Conservation (phyloP, 2,329 filamentous ascomycete genomes). For the Colletotrichum zoysiae region DNA sequence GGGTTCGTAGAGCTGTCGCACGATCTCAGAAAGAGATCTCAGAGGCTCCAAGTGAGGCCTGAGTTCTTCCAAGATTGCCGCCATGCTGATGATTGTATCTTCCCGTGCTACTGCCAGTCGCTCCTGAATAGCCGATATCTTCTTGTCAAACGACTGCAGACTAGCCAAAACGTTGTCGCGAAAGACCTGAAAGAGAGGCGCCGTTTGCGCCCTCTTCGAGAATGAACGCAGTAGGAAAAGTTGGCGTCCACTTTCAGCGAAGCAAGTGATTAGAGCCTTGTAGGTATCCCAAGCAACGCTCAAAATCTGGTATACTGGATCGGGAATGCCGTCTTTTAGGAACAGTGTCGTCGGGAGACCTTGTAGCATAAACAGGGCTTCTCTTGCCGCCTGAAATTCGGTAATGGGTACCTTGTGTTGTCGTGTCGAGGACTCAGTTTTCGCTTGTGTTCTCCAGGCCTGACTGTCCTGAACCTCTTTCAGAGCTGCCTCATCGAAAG, state of each 20-base stretch:
- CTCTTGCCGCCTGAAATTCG: slow-evolving; percentile 46
- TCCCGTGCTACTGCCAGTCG: slow-evolving; percentile 66
- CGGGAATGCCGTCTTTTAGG: slow-evolving; percentile 54
- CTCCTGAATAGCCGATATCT: slow-evolving; percentile 71
- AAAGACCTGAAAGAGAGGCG: slow-evolving; percentile 78
- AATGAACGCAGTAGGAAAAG: slow-evolving; percentile 62
- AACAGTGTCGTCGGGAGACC: slow-evolving; percentile 84
- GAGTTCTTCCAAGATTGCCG: slow-evolving; percentile 71
- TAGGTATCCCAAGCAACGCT: slow-evolving; percentile 65
- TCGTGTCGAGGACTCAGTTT: slow-evolving; percentile 13
- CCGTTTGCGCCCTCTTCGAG: slow-evolving; percentile 56
- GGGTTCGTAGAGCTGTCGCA: slow-evolving; percentile 67
- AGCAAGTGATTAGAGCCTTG: slow-evolving; percentile 60
- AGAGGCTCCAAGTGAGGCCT: slow-evolving; percentile 66
- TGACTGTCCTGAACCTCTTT: slow-evolving; percentile 57
- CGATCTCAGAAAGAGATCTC: slow-evolving; percentile 70
- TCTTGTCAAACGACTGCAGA: slow-evolving; percentile 68
- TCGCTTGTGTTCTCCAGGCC: slow-evolving; percentile 56
- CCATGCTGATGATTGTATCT: slow-evolving; percentile 74
- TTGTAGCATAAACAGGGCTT: slow-evolving; percentile 83
- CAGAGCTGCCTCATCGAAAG: slow-evolving; percentile 49
- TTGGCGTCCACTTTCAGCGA: slow-evolving; percentile 61
- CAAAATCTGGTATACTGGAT: slow-evolving; percentile 59
- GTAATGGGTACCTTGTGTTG: slow-evolving; percentile 38
- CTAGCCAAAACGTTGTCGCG: slow-evolving; percentile 71